phyloP scores from a whole-genome alignment of 1,284 basidiomycete species.

The Leccinum pallidistipes region DNA sequence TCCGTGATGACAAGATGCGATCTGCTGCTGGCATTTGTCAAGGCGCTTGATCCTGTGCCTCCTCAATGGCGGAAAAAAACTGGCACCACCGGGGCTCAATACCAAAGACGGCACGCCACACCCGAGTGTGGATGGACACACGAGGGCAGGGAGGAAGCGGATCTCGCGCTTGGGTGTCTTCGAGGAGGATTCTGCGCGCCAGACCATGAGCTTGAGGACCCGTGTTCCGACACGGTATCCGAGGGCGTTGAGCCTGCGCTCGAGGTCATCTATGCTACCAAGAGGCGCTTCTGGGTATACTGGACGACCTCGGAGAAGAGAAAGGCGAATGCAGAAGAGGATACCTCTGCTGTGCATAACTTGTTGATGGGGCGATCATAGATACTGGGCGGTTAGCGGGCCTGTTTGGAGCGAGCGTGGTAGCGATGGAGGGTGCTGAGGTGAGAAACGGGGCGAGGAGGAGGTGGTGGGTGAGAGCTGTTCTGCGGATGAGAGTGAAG shows the following conservation, averaged over 20 bases:
- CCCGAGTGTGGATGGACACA: slow-evolving; percentile 92
- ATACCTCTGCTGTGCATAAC: slow-evolving; percentile 78
- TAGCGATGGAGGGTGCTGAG: slow-evolving; percentile 51
- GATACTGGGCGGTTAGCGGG: slow-evolving; percentile 58
- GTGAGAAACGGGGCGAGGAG: slow-evolving; percentile 65
- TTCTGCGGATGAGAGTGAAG: slow-evolving; percentile 54
- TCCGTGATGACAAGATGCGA: too few relatives aligned
- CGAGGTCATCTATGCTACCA: slow-evolving; percentile 91
- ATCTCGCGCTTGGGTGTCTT: slow-evolving; percentile 88
- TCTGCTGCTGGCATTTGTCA: too few relatives aligned
- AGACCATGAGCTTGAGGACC: slow-evolving; percentile 77
- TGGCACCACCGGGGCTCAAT: slow-evolving; percentile 25
- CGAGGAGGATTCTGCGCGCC: slow-evolving; percentile 66
- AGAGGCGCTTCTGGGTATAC: slow-evolving; percentile 92
- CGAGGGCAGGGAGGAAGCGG: slow-evolving; percentile 84
- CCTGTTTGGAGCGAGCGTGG: slow-evolving; percentile 27
- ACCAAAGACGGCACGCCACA: slow-evolving; percentile 94
- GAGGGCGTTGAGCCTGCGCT: slow-evolving; percentile 83
- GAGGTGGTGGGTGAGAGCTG: slow-evolving; percentile 58
- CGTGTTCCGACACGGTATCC: slow-evolving; percentile 89
- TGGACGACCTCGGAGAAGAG: slow-evolving; percentile 90
- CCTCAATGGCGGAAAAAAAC: too few relatives aligned
- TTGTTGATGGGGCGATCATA: slow-evolving; percentile 88
- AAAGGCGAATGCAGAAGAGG: slow-evolving; percentile 81
- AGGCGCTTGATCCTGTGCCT: too few relatives aligned